Evolutionary conservation across 129 eudicot species (phyloP).

Genomic region (Gnaphalium uliginosum): DNA sequence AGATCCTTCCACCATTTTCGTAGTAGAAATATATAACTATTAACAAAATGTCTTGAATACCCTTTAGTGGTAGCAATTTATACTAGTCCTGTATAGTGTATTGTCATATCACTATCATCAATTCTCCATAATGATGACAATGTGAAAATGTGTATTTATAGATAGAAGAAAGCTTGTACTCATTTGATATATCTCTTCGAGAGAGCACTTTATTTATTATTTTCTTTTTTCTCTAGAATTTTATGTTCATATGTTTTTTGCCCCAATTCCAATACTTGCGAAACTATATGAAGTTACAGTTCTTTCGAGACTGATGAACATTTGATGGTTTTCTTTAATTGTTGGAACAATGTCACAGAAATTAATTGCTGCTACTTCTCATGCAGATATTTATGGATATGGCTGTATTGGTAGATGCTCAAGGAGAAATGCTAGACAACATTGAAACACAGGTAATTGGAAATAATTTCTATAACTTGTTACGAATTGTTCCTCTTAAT

Average conservation of each 20-base stretch:
- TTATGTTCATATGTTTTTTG: no score
- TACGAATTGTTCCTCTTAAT: not conserved
- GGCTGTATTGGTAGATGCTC: conserved; percentile 95
- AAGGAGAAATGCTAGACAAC: conserved; percentile 94
- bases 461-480: conserved; percentile 17
- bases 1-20: no score
- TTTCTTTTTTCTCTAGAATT: not conserved
- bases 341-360: not conserved
- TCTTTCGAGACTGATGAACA: not conserved
- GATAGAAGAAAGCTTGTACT: no score
- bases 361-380: not conserved
- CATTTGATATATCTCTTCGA: no score
- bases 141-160: not conserved
- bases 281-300: not conserved
- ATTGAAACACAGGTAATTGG: conserved; percentile 80
- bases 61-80: not conserved
- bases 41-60: not conserved
- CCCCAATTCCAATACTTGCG: no score
- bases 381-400: conserved; percentile 88
- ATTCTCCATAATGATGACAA: not conserved
- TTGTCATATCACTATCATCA: not conserved
- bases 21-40: not conserved
- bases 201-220: not conserved
- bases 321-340: conserved; percentile 1
- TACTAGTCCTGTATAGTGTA: not conserved